phyloP scores from a whole-genome alignment of 495 filamentous ascomycete species.

The Penicillium arizonense region DNA sequence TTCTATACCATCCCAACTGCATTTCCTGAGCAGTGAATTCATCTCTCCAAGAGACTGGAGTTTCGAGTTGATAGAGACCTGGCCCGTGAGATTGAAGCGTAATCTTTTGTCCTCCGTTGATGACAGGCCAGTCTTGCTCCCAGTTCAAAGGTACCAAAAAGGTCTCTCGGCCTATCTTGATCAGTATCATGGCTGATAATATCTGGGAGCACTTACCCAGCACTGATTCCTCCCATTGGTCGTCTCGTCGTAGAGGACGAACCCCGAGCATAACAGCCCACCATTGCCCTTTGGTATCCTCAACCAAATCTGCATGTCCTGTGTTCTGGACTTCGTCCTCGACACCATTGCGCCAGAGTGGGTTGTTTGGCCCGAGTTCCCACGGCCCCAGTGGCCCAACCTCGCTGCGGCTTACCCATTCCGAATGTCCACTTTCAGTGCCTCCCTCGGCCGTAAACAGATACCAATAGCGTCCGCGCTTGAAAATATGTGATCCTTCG shows the following conservation, averaged over 20 bases:
- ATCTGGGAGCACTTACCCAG: conserved; percentile 22
- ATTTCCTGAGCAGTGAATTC: conserved; percentile 29
- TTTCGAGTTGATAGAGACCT: conserved; percentile 22
- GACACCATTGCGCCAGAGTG: conserved; percentile 37
- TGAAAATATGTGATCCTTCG: conserved; percentile 67
- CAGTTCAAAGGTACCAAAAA: conserved; percentile 46
- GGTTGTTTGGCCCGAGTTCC: conserved; percentile 38
- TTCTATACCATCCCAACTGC: conserved; percentile 43
- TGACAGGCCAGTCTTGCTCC: conserved; percentile 48
- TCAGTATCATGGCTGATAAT: neutral
- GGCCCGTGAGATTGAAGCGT: conserved; percentile 30
- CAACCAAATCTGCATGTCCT: conserved; percentile 45
- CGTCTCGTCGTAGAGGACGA: conserved; percentile 27
- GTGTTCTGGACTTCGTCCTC: conserved; percentile 40
- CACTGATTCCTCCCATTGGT: conserved; percentile 36
- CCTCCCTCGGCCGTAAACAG: conserved; percentile 68
- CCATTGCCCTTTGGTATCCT: conserved; percentile 42
- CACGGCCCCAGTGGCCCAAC: conserved; percentile 55
- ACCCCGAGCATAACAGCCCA: conserved; percentile 47
- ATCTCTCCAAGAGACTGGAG: conserved; percentile 35
- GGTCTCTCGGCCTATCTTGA: conserved; percentile 38
- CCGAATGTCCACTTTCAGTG: conserved; percentile 55
- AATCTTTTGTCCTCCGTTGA: conserved; percentile 44
- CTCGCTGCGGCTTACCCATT: conserved; percentile 39
- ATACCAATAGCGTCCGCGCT: conserved; percentile 64